Evolutionary conservation across 2,329 filamentous ascomycete genomes (phyloP).

Genomic region (Cercospora sp.): DNA sequence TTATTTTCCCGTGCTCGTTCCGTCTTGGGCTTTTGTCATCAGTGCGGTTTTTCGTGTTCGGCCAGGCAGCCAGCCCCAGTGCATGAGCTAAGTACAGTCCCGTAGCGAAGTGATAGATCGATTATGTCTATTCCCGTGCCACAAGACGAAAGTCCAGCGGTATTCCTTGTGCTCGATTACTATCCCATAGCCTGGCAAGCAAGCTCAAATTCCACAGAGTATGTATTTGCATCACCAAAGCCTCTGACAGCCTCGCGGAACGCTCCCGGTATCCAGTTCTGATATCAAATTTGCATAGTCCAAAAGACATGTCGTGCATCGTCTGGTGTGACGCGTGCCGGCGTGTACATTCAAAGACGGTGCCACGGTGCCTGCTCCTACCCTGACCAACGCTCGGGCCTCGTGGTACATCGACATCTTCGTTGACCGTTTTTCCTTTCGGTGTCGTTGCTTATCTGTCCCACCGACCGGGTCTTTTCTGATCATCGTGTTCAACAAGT

Average conservation of each 20-base stretch:
- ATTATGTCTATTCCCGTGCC: background rate
- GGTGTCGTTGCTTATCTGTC: background rate
- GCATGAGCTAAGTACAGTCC: background rate
- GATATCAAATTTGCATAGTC: background rate
- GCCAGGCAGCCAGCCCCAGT: background rate
- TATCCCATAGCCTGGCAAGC: background rate
- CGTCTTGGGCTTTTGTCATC: background rate
- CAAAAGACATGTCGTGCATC: background rate
- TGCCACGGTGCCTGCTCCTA: background rate
- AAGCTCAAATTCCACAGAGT: background rate
- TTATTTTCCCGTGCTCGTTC: background rate
- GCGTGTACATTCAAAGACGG: background rate
- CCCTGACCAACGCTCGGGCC: background rate
- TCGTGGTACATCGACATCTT: background rate
- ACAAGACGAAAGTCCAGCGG: background rate
- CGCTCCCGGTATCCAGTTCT: background rate
- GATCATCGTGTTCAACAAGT: background rate
- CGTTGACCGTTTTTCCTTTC: background rate
- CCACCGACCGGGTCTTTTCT: background rate
- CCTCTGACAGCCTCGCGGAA: background rate
- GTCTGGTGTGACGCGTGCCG: background rate
- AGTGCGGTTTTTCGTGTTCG: background rate
- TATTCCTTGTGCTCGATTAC: background rate
- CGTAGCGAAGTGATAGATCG: background rate
- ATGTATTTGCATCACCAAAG: background rate